Conservation (phyloP, 768 basidiomycete species). For the Pilatotrama ljubarskyi region DNA sequence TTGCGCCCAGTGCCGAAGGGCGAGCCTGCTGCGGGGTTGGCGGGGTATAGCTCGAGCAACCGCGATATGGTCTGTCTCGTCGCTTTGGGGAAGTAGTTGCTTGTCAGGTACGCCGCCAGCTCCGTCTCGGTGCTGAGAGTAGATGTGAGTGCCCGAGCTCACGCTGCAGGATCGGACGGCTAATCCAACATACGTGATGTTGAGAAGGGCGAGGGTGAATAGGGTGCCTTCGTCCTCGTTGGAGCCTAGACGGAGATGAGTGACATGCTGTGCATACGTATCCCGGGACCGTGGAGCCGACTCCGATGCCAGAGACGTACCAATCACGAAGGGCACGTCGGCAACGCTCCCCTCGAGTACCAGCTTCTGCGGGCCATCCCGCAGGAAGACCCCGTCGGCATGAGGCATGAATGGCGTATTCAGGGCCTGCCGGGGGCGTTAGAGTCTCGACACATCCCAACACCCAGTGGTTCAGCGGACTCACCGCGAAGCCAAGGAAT, state of each 20-base stretch:
- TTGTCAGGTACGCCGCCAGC: background rate
- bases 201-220: background rate
- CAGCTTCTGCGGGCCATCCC: slow-evolving; percentile 21
- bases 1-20: slow-evolving; percentile 50
- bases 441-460: background rate
- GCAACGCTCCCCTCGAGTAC: slow-evolving; percentile 38
- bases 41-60: slow-evolving; percentile 26
- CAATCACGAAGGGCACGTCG: slow-evolving; percentile 25
- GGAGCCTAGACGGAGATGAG: background rate
- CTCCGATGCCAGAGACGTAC: slow-evolving; percentile 1
- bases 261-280: background rate
- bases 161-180: background rate
- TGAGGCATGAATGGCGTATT: slow-evolving; percentile 29
- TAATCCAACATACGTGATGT: slow-evolving; percentile 1
- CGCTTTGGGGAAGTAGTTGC: slow-evolving; percentile 20
- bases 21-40: slow-evolving; percentile 45
- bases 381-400: slow-evolving; percentile 29
- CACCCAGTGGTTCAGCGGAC: too few relatives aligned
- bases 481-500: slow-evolving; percentile 12
- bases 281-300: too few relatives aligned
- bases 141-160: background rate
- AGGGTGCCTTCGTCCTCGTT: slow-evolving; percentile 31
- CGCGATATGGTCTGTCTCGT: slow-evolving; percentile 9
- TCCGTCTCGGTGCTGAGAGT: slow-evolving; percentile 2
- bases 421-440: background rate